Conservation (phyloP, 202 grass and related monocot species). For the Musa balbisiana region DNA sequence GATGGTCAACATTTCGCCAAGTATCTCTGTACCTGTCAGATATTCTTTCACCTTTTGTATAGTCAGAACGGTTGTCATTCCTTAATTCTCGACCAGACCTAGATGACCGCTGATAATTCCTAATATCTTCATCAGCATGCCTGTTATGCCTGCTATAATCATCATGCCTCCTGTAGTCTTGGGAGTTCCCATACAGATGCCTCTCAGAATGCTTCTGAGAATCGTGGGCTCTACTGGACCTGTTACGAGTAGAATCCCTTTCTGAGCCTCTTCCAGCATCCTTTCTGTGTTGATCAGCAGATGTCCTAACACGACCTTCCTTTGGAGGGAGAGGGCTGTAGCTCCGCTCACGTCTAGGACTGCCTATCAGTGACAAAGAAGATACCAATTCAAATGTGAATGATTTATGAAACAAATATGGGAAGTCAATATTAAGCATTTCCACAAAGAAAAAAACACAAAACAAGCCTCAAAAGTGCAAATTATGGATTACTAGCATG, state of each 20-base stretch:
- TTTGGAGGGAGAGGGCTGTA: slow-evolving; percentile 41
- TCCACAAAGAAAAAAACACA: not conserved
- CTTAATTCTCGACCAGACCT: slow-evolving; percentile 42
- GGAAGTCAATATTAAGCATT: not conserved
- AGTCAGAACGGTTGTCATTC: slow-evolving; percentile 36
- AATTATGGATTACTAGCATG: not conserved
- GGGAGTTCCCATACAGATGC: slow-evolving; percentile 39
- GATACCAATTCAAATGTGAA: slow-evolving; percentile 1
- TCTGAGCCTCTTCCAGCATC: slow-evolving; percentile 42
- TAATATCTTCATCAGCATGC: slow-evolving; percentile 46
- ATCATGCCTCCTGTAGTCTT: slow-evolving; percentile 47
- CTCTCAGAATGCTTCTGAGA: slow-evolving; percentile 40
- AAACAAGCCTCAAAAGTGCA: not conserved
- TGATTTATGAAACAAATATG: not conserved
- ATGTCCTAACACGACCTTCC: slow-evolving; percentile 31
- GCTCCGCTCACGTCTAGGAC: slow-evolving; percentile 42
- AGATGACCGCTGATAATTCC: slow-evolving; percentile 43
- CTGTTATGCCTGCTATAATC: slow-evolving; percentile 57
- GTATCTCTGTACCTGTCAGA: slow-evolving; percentile 41
- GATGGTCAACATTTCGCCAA: slow-evolving; percentile 29
- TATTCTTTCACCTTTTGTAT: slow-evolving; percentile 27
- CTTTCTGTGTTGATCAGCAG: slow-evolving; percentile 36
- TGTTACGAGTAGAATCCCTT: slow-evolving; percentile 26
- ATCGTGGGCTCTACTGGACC: slow-evolving; percentile 40
- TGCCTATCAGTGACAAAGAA: slow-evolving; percentile 27